phyloP scores from a whole-genome alignment of 2,329 filamentous ascomycete species.

The Colletotrichum shisoi region DNA sequence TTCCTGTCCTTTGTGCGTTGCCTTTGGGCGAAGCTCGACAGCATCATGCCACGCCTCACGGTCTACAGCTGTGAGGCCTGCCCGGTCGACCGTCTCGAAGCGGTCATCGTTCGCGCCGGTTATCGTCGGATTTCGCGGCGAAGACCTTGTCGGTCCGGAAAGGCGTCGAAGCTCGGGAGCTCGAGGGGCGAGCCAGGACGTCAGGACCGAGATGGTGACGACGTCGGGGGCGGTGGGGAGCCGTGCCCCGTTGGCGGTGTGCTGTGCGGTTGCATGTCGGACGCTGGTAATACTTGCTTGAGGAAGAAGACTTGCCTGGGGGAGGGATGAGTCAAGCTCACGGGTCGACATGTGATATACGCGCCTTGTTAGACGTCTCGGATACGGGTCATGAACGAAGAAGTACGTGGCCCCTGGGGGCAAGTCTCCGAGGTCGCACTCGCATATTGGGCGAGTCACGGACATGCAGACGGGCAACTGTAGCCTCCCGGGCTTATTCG shows the following conservation, averaged over 20 bases:
- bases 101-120: conserved; percentile 34
- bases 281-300: too few relatives aligned
- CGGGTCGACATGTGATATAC: too few relatives aligned
- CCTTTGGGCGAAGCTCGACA: neutral
- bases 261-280: neutral
- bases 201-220: conserved; percentile 51
- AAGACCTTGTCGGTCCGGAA: conserved; percentile 51
- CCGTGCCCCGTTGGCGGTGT: conserved; percentile 61
- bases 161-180: conserved; percentile 40
- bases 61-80: conserved; percentile 43
- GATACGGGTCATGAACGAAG: too few relatives aligned
- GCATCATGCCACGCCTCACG: conserved; percentile 48
- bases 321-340: too few relatives aligned
- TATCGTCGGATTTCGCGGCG: conserved; percentile 44
- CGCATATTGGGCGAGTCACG: too few relatives aligned
- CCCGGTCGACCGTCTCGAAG: conserved; percentile 37
- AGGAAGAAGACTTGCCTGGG: too few relatives aligned
- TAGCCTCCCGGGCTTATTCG: too few relatives aligned
- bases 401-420: too few relatives aligned
- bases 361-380: too few relatives aligned
- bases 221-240: conserved; percentile 56
- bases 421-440: too few relatives aligned
- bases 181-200: conserved; percentile 48
- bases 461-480: too few relatives aligned
- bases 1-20: neutral